Conservation (phyloP, 352 stramenopile species). For the Pilasporangium apinafurcum region DNA sequence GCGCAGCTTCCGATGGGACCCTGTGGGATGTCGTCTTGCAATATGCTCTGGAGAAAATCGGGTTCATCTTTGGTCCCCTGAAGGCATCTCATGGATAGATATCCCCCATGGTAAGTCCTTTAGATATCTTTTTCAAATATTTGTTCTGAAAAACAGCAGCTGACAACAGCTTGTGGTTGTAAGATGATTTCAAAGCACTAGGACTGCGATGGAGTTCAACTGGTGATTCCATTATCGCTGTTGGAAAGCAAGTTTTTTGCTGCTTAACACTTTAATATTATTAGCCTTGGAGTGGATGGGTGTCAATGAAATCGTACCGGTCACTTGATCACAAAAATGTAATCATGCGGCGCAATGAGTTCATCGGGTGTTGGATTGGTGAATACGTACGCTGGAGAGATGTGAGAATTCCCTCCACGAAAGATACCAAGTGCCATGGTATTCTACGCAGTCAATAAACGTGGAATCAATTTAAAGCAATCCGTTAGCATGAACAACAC, state of each 20-base stretch:
- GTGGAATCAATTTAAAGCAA: not conserved
- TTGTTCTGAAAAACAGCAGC: not conserved
- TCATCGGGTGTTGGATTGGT: constrained; percentile 60
- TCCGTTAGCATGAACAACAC: not conserved
- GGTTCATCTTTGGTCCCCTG: constrained; percentile 62
- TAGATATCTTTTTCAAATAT: not conserved
- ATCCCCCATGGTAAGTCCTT: constrained; percentile 29
- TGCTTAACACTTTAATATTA: constrained; percentile 36
- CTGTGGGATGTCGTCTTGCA: constrained; percentile 31
- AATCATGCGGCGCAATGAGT: constrained; percentile 46
- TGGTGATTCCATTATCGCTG: constrained; percentile 38
- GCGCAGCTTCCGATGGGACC: constrained; percentile 61
- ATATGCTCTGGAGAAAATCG: constrained; percentile 55
- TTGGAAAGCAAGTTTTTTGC: constrained; percentile 70
- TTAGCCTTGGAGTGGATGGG: too few species aligned
- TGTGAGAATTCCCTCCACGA: constrained; percentile 20
- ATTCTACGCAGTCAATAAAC: constrained; percentile 19
- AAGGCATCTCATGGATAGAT: constrained; percentile 68
- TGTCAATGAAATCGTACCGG: not conserved
- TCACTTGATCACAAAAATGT: constrained; percentile 69
- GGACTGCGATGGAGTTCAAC: constrained; percentile 59
- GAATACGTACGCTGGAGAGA: constrained; percentile 47
- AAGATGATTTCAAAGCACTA: constrained; percentile 63
- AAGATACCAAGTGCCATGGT: constrained; percentile 57
- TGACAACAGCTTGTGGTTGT: not conserved